Base-by-base conservation (phyloP, 306 rosid species). In the Oemleria cerasiformis region DNA sequence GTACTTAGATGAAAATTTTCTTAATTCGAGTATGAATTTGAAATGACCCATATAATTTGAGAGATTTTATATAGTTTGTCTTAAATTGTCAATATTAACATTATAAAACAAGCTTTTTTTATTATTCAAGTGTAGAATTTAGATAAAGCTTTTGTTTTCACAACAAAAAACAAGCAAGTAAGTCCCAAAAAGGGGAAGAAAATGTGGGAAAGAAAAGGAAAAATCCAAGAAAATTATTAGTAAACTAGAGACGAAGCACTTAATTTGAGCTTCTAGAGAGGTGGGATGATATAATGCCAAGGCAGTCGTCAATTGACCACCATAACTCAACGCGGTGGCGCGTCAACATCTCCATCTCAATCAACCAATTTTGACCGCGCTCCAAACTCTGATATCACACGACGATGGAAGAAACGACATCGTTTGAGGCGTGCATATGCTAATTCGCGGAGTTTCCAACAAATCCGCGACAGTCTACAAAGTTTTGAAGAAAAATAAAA, bases 291-390 rank as follows among this genome's bases (percentile, higher is more conserved):
- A 55, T 13, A 34, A 15, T 50, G 42, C 43, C 43, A 59, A 15
- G 20, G 42, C 20, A 34, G 41, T 15, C 4, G 43, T 39, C 14
- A 17, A 5, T 38, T 45, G 47, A 38, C 14, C 25, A 38, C 45
- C 16, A 38, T 61, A 6, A 61, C 8, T 9, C 14, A 30, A 61
- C 66, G 66, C 66, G 47, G 16, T 8, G 66, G 66, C 13, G 66
- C 25, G 17, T 61, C 65, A 8, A 23, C 23, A 21, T 63, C 51
- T 7, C 42, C 42, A 8, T 41, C 54, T 34, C 10, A 42, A 41
- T 56, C 65, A 4, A 8, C 65, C 65, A 70, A 56, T 25, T 57
- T 70, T 70, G 74, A 70, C 74, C 64, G 11, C 54, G 3, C 54
- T 23, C 38, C 57, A 25, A 65, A 44, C 51, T 45, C 54, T 45